Evolutionary conservation across 257 asterid species (phyloP).

Genomic region (Rubia yunnanensis): DNA sequence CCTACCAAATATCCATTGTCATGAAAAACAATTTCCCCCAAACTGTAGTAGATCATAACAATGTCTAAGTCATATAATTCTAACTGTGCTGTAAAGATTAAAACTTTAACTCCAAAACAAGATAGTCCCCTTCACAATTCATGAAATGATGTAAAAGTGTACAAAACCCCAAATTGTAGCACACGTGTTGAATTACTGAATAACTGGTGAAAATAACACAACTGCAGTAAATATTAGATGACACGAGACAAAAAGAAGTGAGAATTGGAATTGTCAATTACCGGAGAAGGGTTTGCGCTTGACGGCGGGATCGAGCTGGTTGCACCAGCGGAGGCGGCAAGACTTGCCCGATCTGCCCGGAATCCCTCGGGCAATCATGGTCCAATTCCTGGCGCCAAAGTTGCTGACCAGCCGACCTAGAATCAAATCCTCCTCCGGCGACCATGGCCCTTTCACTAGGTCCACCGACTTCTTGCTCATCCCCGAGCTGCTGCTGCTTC

Average conservation of each 20-base stretch:
- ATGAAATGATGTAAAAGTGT: background rate
- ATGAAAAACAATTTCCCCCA: background rate
- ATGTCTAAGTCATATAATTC: no score
- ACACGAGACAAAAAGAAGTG: background rate
- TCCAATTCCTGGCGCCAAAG: conserved; percentile 86
- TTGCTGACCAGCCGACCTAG: conserved; percentile 56
- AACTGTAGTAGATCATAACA: background rate
- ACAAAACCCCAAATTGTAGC: background rate
- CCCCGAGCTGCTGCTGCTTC: conserved; percentile 19
- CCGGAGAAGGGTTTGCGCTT: conserved; percentile 83
- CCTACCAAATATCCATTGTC: background rate
- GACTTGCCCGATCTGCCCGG: conserved; percentile 90
- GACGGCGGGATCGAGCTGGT: conserved; percentile 84
- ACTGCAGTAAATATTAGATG: background rate
- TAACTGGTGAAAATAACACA: no score
- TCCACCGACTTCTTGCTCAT: conserved; percentile 31
- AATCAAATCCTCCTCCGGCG: conserved; percentile 70
- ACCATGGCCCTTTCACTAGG: conserved; percentile 92
- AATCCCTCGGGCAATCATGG: conserved; percentile 74
- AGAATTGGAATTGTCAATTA: conserved; percentile 13
- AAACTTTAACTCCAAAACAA: background rate
- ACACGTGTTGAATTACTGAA: background rate
- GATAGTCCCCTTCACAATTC: no score
- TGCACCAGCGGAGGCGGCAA: conserved; percentile 93
- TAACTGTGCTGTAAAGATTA: background rate